These are phyloP conservation scores for Fusarium torulosum DNA, from an alignment of 2,329 filamentous ascomycete genomes.

Conservation along the genomic window DNA sequence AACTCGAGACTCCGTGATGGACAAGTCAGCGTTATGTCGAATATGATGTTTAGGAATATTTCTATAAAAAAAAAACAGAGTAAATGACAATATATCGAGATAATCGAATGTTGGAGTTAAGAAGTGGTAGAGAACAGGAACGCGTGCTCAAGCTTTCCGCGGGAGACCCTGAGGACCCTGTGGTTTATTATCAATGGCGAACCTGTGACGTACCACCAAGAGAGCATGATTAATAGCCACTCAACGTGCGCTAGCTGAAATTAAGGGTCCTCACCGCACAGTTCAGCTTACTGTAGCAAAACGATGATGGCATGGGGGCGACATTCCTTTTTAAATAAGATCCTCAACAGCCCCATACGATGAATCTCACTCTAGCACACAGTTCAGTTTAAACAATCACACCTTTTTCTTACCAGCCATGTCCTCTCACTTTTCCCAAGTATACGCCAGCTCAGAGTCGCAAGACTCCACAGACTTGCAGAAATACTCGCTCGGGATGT, in stretches of 20 bases:
- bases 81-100: background rate
- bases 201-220: background rate
- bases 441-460: background rate
- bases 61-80: too few relatives aligned
- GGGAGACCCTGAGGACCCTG: background rate
- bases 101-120: background rate
- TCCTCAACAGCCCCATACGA: background rate
- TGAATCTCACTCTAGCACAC: background rate
- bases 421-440: background rate
- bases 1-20: constrained; percentile 71
- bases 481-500: background rate
- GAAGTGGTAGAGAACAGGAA: background rate
- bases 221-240: background rate
- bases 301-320: background rate
- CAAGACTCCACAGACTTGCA: background rate
- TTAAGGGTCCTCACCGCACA: background rate
- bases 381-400: background rate
- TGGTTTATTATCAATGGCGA: background rate
- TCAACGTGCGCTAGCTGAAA: background rate
- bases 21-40: constrained; percentile 64
- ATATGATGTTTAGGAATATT: constrained; percentile 54
- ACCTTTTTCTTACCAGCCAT: background rate
- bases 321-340: background rate
- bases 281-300: background rate
- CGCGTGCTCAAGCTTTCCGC: background rate